Base-by-base conservation (phyloP, 192 early-diverging fungal species). In the Geosiphon pyriformis region DNA sequence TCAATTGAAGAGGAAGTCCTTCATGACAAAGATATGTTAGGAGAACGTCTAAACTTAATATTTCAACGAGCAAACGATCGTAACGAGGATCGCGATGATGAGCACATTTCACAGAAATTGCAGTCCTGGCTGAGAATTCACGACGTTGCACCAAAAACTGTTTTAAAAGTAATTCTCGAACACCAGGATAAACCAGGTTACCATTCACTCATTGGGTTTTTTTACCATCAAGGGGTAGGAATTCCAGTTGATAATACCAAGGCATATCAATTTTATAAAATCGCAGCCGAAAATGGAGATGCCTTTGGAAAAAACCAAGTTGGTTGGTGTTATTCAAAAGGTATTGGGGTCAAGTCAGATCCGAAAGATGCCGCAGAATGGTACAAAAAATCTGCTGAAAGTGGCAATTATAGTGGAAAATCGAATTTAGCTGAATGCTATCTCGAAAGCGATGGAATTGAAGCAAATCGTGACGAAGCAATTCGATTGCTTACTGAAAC, bases 401-500 rank as follows among this genome's bases (percentile, higher is more conserved):
- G 10, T 23, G 51, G 27, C 22, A 26, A 26, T 25, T 2, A 26
- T 15, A 26, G 23, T 10, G 51, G 51, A 18, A 10, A 76, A 83
- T 60, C 77, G 35, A 82, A 78, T 18, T 64, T 86, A 32, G 84
- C 83, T 0, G 82, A 82, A 55, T 86, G 84, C 52, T 86, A 82
- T 60, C 78, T 75, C 25, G 77, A 85, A 42, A 83, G 84, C 25
- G 82, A 85, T 62, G 83, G 84, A 37, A 81, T 83, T 1, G 70
- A 69, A 32, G 74, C 71, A 50, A 73, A 85, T 59, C 68, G 74
- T 2, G 30, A 73, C 25, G 68, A 77, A 59, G 83, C 82, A 17
- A 76, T 81, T 42, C 75, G 78, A 65, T 89, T 87, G 87, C 92
- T 81, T 71, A 68, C 78, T 31, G 70, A 75, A 29, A 75, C 80